Base-by-base conservation (phyloP, 2,329 filamentous ascomycete genomes). In the Epichloe gansuensis region DNA sequence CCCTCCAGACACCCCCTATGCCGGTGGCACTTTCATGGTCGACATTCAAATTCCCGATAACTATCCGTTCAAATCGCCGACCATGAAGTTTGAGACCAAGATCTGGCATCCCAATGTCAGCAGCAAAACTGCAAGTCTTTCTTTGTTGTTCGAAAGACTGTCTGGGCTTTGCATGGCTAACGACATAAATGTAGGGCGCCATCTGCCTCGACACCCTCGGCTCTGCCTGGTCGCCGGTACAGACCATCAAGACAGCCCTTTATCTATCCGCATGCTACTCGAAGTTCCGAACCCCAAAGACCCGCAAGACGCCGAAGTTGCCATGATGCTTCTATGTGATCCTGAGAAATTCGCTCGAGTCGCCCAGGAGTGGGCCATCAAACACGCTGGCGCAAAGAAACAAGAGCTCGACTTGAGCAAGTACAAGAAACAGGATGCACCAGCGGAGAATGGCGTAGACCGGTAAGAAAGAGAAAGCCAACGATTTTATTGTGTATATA, bases 101-200 rank as follows among this genome's bases (percentile, higher is more conserved):
- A 85, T 97, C 61, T 98, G 91, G 91, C 93, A 98, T 68, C 93
- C 93, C 37, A 98, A 98, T 65, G 82, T 98, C 71, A 94, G 88
- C 76, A 91, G 86, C 63, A 86, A 93, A 66, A 96, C 91, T 42
- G 90, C 95, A 72, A 64, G 83, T 75, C 17, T 8, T 28, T 15
- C 2, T 28, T 37, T n/a, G 28, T 48, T 38, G 15, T 34, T 35
- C 3, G 4, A 21, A 17, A 8, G 21, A 38, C n/a, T 12, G 12
- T 31, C 21, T 5, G 11, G 48, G 15, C 37, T 12, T 17, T 39
- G 21, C 42, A 17, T 46, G 23, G n/a, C 35, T 51, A 35, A 51
- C 49, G 37, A 12, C 25, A 3, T 38, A 7, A 9, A 23, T 12
- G n/a, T 57, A 97, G 89, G 93, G 93, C 52, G 91, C 91, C 28